Base-by-base conservation (phyloP, 805 yeast genomes). In the Pichia sporocuriosa region DNA sequence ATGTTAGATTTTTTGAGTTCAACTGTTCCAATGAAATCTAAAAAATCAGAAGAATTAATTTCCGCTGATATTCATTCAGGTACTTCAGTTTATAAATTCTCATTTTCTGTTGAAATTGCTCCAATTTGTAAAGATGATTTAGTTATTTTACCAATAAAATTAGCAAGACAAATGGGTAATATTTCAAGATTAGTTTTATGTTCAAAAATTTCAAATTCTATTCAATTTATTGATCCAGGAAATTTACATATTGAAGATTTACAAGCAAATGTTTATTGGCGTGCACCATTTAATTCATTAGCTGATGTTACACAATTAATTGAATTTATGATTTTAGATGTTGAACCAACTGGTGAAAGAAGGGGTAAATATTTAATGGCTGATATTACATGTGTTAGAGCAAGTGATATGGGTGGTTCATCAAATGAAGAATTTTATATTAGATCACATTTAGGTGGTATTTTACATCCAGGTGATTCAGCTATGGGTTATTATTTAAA, bases 111-210 rank as follows among this genome's bases (percentile, higher is more conserved):
- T 33, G 99, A 93, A 66, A 80, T 93, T 52, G 95, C 85, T 2
- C 98, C 98, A 16, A 79, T 94, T 32, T 93, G 98, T 75, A 84
- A 93, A 63, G 99, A 93, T 59, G 98, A 94, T 61, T 70, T 93
- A 53, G 95, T 93, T 21, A 86, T 90, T 26, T 69, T 93, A 51
- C 98, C 98, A 24, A 81, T 82, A 59, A 83, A 81, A 57, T 63
- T 90, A 52, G 97, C 97, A 6, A 76, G 78, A 48, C 74, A 84
- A 13, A 60, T 86, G 66, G 96, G 97, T 43, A 81, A 81, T 59
- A 84, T 87, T 44, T 70, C 89, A 26, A 79, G 85, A 59, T 67
- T 90, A 49, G 93, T 84, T 11, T 61, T 93, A 42, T 93, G 98
- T 67, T 78, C 85, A 41, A 86, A 85, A 58, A 67, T 93, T 42